Conservation (phyloP, 495 filamentous ascomycete genomes). For the Xylaria longipes region DNA sequence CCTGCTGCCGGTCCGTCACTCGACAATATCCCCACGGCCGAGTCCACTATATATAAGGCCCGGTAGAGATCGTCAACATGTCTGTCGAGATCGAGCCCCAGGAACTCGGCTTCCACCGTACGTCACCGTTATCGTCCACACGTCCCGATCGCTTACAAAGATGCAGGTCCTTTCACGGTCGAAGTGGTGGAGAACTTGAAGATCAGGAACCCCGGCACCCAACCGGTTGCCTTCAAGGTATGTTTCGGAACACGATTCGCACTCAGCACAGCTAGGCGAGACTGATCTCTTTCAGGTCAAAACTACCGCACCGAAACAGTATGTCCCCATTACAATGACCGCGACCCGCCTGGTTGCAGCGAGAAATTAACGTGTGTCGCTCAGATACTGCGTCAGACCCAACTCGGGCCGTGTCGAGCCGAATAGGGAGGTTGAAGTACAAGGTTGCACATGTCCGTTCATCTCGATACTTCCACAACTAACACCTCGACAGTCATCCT, state of each 20-base stretch:
- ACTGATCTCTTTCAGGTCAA: constrained; percentile 72
- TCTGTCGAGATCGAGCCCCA: constrained; percentile 89
- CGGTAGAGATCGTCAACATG: constrained; percentile 62
- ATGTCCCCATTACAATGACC: constrained; percentile 47
- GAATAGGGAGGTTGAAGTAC: constrained; percentile 86
- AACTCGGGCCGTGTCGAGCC: constrained; percentile 95
- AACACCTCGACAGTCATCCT: constrained; percentile 71
- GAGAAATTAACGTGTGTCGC: constrained; percentile 30
- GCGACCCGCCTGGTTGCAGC: constrained; percentile 19
- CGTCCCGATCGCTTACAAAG: constrained; percentile 33
- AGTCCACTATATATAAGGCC: constrained; percentile 18
- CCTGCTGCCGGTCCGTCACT: neutral
- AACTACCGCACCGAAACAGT: constrained; percentile 99
- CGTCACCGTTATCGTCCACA: constrained; percentile 41
- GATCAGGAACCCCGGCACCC: constrained; percentile 77
- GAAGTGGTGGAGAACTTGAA: constrained; percentile 87
- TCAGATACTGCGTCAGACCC: constrained; percentile 95
- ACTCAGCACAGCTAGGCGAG: constrained; percentile 19
- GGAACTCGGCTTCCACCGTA: constrained; percentile 94
- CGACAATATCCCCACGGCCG: neutral
- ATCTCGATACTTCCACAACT: constrained; percentile 29
- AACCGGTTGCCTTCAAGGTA: constrained; percentile 96
- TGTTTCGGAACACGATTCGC: constrained; percentile 31
- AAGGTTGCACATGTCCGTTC: constrained; percentile 65
- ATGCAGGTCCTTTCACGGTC: constrained; percentile 84